Conservation (phyloP, 2,329 filamentous ascomycete species). For the Proliferodiscus dingleyae region DNA sequence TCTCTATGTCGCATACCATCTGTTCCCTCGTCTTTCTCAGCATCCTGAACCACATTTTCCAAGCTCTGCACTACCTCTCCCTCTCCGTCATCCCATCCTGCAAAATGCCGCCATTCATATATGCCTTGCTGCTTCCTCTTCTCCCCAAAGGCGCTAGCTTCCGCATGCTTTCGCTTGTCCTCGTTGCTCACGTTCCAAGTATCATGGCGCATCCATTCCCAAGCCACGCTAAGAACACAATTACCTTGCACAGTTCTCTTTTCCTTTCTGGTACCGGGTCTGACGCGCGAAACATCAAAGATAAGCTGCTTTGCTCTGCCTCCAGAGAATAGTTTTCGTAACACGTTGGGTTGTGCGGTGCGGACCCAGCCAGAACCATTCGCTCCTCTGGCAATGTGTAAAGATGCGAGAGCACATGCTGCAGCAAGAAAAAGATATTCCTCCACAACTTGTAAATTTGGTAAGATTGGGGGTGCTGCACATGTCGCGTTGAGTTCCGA, state of each 20-base stretch:
- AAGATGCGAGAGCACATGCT: conserved; percentile 19
- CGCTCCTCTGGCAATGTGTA: neutral
- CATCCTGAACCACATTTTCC: conserved; percentile 19
- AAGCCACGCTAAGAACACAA: conserved; percentile 8
- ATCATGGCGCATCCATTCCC: conserved; percentile 12
- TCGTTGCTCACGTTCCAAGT: neutral
- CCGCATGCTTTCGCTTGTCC: conserved; percentile 7
- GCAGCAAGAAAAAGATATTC: conserved; percentile 27
- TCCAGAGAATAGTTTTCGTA: conserved; percentile 10
- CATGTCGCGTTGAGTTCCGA: conserved; percentile 16
- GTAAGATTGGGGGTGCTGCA: conserved; percentile 12
- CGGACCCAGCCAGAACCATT: conserved; percentile 9
- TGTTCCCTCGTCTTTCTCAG: conserved; percentile 10
- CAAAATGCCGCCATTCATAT: conserved; percentile 21
- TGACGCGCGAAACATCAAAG: conserved; percentile 5
- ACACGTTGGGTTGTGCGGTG: conserved; percentile 15
- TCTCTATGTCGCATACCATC: neutral
- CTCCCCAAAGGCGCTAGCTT: neutral
- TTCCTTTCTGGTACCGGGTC: neutral
- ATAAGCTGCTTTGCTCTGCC: conserved; percentile 15
- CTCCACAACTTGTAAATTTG: conserved; percentile 14
- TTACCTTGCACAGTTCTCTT: too few relatives aligned
- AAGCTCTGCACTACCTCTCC: conserved; percentile 21
- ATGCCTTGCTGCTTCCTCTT: conserved; percentile 17
- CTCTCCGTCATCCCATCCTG: conserved; percentile 10